Percentiles rank a stretch among this genome's conserved stretches.
Evolutionary conservation across 2,329 filamentous ascomycete genomes (phyloP).

Genomic region (Verticillium alfalfae): DNA sequence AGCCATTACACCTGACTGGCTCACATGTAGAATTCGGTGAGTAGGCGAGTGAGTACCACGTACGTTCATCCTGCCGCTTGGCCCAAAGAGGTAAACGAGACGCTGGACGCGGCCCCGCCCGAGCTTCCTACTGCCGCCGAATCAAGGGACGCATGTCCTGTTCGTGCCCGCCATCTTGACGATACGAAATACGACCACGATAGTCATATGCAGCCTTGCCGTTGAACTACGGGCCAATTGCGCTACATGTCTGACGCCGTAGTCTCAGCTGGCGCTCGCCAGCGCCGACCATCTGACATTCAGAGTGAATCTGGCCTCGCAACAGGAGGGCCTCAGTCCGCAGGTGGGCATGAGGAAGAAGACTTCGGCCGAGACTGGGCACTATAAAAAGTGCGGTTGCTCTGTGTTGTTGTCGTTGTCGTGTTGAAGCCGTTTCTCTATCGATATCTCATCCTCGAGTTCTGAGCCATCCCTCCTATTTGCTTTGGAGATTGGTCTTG

Average conservation of each 20-base stretch:
- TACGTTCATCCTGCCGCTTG: not conserved
- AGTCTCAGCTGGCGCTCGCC: not conserved
- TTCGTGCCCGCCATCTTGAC: not conserved
- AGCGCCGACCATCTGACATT: not conserved
- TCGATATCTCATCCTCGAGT: not conserved
- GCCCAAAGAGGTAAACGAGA: not conserved
- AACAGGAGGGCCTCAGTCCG: not conserved
- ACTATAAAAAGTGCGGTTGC: not conserved
- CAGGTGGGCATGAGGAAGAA: not conserved
- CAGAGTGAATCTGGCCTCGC: not conserved
- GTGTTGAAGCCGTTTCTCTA: not conserved
- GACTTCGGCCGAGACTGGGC: not conserved
- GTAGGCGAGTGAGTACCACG: no score
- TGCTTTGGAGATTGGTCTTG: not conserved
- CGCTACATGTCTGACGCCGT: not conserved
- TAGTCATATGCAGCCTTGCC: not conserved
- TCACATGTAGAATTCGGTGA: no score
- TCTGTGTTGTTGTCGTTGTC: not conserved
- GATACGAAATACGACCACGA: not conserved
- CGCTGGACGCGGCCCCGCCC: not conserved
- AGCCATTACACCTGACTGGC: no score
- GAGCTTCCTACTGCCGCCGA: not conserved
- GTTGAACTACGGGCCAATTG: not conserved
- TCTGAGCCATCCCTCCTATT: not conserved
- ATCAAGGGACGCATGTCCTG: not conserved